These are phyloP conservation scores for Stachybotrys echinatus DNA, from an alignment of 2,329 filamentous ascomycete species.

Conservation along the genomic window DNA sequence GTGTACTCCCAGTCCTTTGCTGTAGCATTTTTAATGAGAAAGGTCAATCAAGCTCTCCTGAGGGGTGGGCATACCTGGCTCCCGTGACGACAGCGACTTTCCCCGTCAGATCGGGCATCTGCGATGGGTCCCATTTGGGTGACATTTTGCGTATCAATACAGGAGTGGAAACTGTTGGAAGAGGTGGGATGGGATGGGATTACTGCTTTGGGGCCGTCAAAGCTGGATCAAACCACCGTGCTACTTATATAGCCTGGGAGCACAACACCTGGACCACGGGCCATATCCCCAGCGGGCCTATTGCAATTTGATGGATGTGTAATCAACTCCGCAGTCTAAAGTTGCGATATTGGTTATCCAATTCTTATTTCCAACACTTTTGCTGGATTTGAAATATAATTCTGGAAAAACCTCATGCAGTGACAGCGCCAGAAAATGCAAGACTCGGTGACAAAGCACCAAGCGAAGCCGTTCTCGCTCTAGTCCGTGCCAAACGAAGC, in stretches of 20 bases:
- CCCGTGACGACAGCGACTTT: constrained; percentile 20
- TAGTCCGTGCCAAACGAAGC: too few species aligned
- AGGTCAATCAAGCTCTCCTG: too few species aligned
- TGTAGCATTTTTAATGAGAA: constrained; percentile 1
- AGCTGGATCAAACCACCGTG: not conserved
- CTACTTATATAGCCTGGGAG: not conserved
- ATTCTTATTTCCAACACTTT: too few species aligned
- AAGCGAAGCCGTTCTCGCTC: too few species aligned
- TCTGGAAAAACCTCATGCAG: too few species aligned
- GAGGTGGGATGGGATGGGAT: not conserved
- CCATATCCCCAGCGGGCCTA: too few species aligned
- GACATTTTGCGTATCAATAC: not conserved
- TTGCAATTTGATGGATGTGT: too few species aligned
- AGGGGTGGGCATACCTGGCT: constrained; percentile 12
- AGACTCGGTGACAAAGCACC: not conserved
- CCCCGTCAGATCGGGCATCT: constrained; percentile 14
- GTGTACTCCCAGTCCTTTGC: constrained; percentile 15
- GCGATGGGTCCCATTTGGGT: constrained; percentile 8
- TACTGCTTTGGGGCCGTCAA: not conserved
- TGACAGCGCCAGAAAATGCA: too few species aligned
- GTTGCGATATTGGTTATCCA: too few species aligned
- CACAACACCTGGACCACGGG: too few species aligned
- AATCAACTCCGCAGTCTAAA: too few species aligned
- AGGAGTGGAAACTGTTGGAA: not conserved
- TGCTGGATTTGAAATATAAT: too few species aligned